Conservation (phyloP, 1,139 yeast species). For the Lodderomyces orthopsilosis region DNA sequence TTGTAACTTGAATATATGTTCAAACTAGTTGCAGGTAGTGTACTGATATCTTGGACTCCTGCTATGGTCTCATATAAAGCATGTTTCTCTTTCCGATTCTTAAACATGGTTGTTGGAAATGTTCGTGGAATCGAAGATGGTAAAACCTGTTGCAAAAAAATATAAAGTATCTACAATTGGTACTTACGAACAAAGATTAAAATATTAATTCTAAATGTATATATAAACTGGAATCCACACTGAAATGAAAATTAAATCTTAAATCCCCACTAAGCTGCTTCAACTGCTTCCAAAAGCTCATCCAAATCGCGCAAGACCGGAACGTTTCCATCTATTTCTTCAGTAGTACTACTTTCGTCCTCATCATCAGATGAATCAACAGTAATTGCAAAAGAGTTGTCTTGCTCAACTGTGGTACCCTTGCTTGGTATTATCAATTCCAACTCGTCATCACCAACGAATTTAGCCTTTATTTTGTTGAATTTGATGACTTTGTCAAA, state of each 20-base stretch:
- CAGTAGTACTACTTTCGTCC: constrained; percentile 19
- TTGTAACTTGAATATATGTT: constrained; percentile 12
- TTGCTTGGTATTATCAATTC: constrained; percentile 45
- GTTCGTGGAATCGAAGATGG: not conserved
- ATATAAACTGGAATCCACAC: not conserved
- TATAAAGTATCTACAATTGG: not conserved
- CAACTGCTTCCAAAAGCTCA: constrained; percentile 16
- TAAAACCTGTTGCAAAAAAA: constrained; percentile 1
- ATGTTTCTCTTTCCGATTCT: not conserved
- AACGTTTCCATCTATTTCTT: constrained; percentile 18
- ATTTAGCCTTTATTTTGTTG: constrained; percentile 39
- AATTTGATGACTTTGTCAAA: constrained; percentile 42
- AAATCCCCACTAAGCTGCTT: constrained; percentile 6
- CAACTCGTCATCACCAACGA: constrained; percentile 39
- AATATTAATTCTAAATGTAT: not conserved
- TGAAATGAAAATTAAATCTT: not conserved
- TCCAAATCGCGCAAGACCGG: constrained; percentile 12
- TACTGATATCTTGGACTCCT: constrained; percentile 10
- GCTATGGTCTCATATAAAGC: constrained; percentile 1
- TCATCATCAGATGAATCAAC: constrained; percentile 21
- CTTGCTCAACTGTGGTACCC: constrained; percentile 22
- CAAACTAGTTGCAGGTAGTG: constrained; percentile 14
- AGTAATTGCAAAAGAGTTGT: constrained; percentile 25
- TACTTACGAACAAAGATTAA: no score
- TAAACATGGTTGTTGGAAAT: not conserved